A percentile compares a stretch with the other conserved stretches of the same genome.
These are phyloP conservation scores for Hymenochaete sp. DNA, from an alignment of 1,284 basidiomycete species.

Conservation along the genomic window DNA sequence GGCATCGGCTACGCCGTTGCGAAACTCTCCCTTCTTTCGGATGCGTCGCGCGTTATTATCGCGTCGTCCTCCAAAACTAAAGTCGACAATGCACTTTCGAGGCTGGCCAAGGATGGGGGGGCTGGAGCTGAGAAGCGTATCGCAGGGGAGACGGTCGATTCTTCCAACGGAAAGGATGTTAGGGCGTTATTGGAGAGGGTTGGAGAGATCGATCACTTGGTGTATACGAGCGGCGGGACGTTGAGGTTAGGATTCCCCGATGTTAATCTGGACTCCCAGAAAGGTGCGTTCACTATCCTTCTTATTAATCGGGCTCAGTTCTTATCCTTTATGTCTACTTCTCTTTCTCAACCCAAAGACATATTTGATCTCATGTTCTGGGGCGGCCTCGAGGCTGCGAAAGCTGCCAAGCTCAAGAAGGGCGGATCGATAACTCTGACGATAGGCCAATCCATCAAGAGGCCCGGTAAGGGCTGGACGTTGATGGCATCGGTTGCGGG, in stretches of 20 bases:
- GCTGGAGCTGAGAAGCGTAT: constrained; percentile 1
- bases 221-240: constrained; percentile 20
- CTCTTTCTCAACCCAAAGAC: constrained; percentile 2
- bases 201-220: constrained; percentile 20
- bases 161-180: constrained; percentile 6
- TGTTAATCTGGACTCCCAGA: constrained; percentile 15
- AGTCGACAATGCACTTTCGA: constrained; percentile 5
- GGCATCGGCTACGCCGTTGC: constrained; percentile 17
- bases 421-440: constrained; percentile 20
- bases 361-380: constrained; percentile 21
- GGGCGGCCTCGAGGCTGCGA: constrained; percentile 19
- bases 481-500: constrained; percentile 19
- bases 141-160: constrained; percentile 18
- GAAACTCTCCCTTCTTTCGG: constrained; percentile 10
- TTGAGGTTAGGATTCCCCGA: constrained; percentile 15
- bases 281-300: constrained; percentile 10
- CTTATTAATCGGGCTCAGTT: too few relatives aligned
- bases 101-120: constrained; percentile 9
- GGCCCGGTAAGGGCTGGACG: constrained; percentile 18
- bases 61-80: constrained; percentile 13
- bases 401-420: constrained; percentile 18
- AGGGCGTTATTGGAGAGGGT: constrained; percentile 16
- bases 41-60: constrained; percentile 14
- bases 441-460: constrained; percentile 16
- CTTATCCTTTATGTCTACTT: too few relatives aligned